phyloP scores from a whole-genome alignment of 768 basidiomycete genomes.

The Cystobasidium tubakii region DNA sequence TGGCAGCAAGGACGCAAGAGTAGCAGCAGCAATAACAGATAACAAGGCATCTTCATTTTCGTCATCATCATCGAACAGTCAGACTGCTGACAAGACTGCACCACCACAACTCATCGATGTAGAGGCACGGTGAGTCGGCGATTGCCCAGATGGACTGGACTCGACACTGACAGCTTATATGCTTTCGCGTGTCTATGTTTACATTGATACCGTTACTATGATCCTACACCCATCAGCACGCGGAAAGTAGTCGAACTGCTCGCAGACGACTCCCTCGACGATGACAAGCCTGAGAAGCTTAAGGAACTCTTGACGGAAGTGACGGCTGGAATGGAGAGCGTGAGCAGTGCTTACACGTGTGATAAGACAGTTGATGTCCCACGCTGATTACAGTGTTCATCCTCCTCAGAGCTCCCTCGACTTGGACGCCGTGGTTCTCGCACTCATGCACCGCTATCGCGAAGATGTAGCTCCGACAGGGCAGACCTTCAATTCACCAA shows the following conservation, averaged over 20 bases:
- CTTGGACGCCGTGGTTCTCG: conserved; percentile 26
- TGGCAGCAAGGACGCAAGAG: neutral
- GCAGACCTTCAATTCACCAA: conserved; percentile 34
- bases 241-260: conserved; percentile 27
- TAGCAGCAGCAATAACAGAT: neutral
- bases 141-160: neutral
- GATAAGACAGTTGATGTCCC: too few species aligned
- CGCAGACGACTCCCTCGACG: conserved; percentile 7
- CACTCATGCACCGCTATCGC: conserved; percentile 35
- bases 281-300: conserved; percentile 38
- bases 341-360: neutral
- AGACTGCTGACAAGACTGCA: neutral
- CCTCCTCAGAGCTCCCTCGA: conserved; percentile 25
- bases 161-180: too few species aligned
- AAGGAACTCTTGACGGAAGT: conserved; percentile 26
- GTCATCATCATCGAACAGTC: neutral
- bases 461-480: conserved; percentile 36
- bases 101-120: neutral
- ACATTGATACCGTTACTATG: neutral
- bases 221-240: neutral
- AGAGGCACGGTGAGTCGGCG: conserved; percentile 8
- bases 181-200: too few species aligned
- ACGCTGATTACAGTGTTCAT: too few species aligned
- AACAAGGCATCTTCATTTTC: neutral
- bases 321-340: conserved; percentile 24